Conservation (phyloP, 441 rosid species). For the Erysimum pusillum region DNA sequence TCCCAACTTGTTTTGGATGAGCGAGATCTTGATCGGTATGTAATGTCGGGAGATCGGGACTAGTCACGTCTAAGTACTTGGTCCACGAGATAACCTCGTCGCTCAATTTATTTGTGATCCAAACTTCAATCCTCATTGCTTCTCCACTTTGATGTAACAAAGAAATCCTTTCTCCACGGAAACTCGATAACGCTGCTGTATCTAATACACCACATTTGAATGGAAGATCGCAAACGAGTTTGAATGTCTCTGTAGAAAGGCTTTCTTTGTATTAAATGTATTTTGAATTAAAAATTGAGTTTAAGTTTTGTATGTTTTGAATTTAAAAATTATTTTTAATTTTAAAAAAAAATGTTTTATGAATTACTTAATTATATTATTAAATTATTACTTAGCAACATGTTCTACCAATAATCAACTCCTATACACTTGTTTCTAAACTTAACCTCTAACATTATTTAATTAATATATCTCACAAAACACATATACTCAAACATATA, state of each 20-base stretch:
- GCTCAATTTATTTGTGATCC: slow-evolving; percentile 32
- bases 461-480: too few species aligned
- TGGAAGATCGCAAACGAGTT: slow-evolving; percentile 14
- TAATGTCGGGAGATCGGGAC: slow-evolving; percentile 33
- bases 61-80: slow-evolving; percentile 33
- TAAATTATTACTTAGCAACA: too few species aligned
- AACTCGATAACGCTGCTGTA: slow-evolving; percentile 35
- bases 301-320: too few species aligned
- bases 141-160: slow-evolving; percentile 40
- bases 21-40: slow-evolving; percentile 39
- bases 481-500: too few species aligned
- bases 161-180: slow-evolving; percentile 39
- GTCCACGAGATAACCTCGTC: slow-evolving; percentile 36
- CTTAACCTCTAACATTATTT: too few species aligned
- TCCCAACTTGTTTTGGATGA: slow-evolving; percentile 38
- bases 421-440: too few species aligned
- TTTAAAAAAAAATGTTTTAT: too few species aligned
- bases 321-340: too few species aligned
- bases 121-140: slow-evolving; percentile 36
- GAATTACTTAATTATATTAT: too few species aligned
- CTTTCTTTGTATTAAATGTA: too few species aligned
- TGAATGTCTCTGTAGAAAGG: slow-evolving; percentile 35
- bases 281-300: too few species aligned
- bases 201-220: slow-evolving; percentile 24
- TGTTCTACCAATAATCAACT: too few species aligned